Evolutionary conservation across 495 filamentous ascomycete species (phyloP), one percentile per base, ranked within the genome.

Genomic region (Hypomontagnella submonticulosa): DNA sequence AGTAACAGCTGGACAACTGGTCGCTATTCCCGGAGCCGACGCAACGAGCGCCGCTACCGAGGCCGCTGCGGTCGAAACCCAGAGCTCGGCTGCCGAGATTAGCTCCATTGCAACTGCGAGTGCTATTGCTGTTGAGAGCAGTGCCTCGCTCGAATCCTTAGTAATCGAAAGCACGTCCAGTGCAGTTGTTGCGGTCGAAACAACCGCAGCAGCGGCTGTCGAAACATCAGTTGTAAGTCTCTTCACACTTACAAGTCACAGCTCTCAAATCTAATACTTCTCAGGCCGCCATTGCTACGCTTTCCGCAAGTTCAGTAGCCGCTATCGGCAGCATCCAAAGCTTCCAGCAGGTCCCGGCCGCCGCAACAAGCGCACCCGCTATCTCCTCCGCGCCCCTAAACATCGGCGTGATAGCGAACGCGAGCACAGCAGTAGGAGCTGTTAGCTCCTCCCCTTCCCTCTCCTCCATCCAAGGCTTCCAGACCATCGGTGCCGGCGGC

Each of bases 1-100:
- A 32, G 52, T 52, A 2, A 67, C 64, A 10, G 37, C 46, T 15
- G 64, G 64, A n/a, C 64, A 67, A 46, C 42, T 67, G 11, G 64
- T 67, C n/a, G 58, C 57, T 46, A 51, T 67, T 40, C 64, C 64
- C 9, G 32, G 37, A 13, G 3, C 15, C 11, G 52, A 12, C 4
- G 46, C 16, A 10, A 47, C 62, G 13, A 38, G 32, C 12, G 20
- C 56, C 49, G 34, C 20, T 9, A 27, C 30, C 5, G 47, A 46
- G 30, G 30, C 13, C 2, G 41, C 47, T 6, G 47, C 64, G 9
- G 49, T 15, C 6, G 56, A 11, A 13, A 32, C 43, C 7, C 27
- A 46, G 27, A 63, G 44, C 34, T 33, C 32, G 11, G 49, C 49
- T 19, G 44, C 51, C 15, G 51, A 20, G 16, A 23, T 18, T 23